Conservation (phyloP, 345 rosid genomes). For the Gossypium ekmanianum region DNA sequence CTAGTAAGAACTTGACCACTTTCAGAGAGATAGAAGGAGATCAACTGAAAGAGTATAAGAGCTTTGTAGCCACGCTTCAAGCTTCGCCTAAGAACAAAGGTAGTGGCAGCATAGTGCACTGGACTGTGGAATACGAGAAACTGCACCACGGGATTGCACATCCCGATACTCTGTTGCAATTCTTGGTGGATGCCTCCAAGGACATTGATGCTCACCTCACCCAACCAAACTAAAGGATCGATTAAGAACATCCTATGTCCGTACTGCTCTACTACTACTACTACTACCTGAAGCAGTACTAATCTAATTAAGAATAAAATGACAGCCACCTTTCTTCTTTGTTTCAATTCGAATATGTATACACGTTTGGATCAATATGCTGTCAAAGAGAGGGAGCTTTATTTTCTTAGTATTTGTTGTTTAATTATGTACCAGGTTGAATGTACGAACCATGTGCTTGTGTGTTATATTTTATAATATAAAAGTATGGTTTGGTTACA, state of each 20-base stretch:
- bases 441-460: neutral
- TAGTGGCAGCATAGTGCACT: conserved; percentile 23
- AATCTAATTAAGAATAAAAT: neutral
- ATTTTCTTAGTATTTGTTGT: neutral
- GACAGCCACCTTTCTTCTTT: neutral
- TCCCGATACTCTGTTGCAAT: conserved; percentile 20
- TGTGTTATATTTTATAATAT: neutral
- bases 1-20: conserved; percentile 26
- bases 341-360: neutral
- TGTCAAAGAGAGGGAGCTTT: neutral
- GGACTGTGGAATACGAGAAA: conserved; percentile 33
- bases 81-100: conserved; percentile 24
- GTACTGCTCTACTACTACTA: neutral
- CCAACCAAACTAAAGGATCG: neutral
- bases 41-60: conserved; percentile 31
- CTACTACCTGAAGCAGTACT: neutral
- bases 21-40: conserved; percentile 34
- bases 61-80: neutral
- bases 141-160: conserved; percentile 7
- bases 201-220: neutral
- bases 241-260: neutral
- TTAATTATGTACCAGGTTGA: neutral
- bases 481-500: too few relatives aligned
- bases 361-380: neutral
- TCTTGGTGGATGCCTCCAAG: neutral